These are phyloP conservation scores for Xylariaceae sp. DNA, from an alignment of 2,329 filamentous ascomycete species.

Conservation along the genomic window DNA sequence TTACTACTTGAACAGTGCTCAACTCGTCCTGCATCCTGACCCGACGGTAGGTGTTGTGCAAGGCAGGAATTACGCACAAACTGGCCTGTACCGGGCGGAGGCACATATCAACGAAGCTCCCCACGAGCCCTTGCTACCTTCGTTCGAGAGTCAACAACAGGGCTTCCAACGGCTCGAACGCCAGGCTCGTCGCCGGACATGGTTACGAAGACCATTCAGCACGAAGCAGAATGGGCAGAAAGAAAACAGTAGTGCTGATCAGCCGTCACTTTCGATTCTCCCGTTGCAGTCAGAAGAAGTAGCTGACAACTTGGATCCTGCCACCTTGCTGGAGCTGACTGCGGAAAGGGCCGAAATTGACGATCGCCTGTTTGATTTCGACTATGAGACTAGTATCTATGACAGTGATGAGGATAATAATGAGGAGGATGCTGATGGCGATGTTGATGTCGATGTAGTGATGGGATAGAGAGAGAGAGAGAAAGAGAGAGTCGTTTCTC, in stretches of 20 bases:
- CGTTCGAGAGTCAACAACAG: conserved; percentile 42
- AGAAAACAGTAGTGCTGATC: too few species aligned
- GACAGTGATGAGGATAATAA: conserved; percentile 20
- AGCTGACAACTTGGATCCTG: conserved; percentile 8
- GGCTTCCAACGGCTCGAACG: conserved; percentile 25
- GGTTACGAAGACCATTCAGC: background rate
- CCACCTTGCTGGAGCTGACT: conserved; percentile 20
- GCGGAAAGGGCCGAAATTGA: conserved; percentile 24
- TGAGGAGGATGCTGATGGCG: conserved; percentile 1
- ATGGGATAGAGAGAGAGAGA: background rate
- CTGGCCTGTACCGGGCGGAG: conserved; percentile 43
- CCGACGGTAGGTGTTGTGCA: conserved; percentile 51
- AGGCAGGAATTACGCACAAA: conserved; percentile 46
- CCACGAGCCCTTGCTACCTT: conserved; percentile 40
- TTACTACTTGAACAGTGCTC: conserved; percentile 36
- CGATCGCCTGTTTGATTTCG: conserved; percentile 19
- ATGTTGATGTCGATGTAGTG: background rate
- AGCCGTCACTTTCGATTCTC: background rate
- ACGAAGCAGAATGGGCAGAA: background rate
- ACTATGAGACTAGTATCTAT: conserved; percentile 20
- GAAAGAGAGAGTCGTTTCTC: background rate
- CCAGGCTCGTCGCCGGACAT: background rate
- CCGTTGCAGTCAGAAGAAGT: background rate
- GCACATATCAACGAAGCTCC: conserved; percentile 44
- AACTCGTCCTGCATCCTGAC: conserved; percentile 41